phyloP scores from a whole-genome alignment of 1,139 yeast species.

The Spencermartinsiella ligniputridi region DNA sequence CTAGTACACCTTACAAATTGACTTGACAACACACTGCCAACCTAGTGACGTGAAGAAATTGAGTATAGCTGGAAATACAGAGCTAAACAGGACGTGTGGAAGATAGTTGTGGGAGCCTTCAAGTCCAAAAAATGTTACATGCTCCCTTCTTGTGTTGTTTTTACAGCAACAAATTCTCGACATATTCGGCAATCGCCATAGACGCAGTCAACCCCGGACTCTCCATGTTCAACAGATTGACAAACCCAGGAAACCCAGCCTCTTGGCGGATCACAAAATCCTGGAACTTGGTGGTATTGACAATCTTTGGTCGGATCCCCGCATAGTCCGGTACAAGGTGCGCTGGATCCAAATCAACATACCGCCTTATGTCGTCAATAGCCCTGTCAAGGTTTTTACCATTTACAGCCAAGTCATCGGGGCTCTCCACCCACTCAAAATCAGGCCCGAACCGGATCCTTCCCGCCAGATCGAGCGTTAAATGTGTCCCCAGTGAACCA shows the following conservation, averaged over 20 bases:
- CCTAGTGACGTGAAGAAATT: neutral
- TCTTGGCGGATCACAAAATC: conserved; percentile 71
- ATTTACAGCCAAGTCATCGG: conserved; percentile 33
- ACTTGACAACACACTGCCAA: neutral
- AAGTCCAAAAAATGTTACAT: too few relatives aligned
- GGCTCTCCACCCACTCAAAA: conserved; percentile 66
- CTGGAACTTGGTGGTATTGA: conserved; percentile 47
- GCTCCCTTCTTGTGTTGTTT: too few relatives aligned
- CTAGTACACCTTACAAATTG: too few relatives aligned
- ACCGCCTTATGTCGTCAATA: conserved; percentile 52
- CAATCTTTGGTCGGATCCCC: conserved; percentile 79
- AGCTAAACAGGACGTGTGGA: neutral
- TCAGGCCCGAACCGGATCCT: conserved; percentile 85
- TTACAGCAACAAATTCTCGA: conserved; percentile 40
- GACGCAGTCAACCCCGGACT: conserved; percentile 85
- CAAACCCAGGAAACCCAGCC: conserved; percentile 69
- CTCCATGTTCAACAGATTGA: conserved; percentile 78
- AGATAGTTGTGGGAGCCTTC: too few relatives aligned
- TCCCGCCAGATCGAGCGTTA: conserved; percentile 80
- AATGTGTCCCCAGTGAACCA: conserved; percentile 79
- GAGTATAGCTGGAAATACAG: neutral
- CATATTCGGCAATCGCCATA: conserved; percentile 77
- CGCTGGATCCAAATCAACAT: conserved; percentile 54
- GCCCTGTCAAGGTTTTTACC: conserved; percentile 51
- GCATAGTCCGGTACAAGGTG: conserved; percentile 65